Conservation (phyloP, 306 rosid genomes). For the Betula pendula region DNA sequence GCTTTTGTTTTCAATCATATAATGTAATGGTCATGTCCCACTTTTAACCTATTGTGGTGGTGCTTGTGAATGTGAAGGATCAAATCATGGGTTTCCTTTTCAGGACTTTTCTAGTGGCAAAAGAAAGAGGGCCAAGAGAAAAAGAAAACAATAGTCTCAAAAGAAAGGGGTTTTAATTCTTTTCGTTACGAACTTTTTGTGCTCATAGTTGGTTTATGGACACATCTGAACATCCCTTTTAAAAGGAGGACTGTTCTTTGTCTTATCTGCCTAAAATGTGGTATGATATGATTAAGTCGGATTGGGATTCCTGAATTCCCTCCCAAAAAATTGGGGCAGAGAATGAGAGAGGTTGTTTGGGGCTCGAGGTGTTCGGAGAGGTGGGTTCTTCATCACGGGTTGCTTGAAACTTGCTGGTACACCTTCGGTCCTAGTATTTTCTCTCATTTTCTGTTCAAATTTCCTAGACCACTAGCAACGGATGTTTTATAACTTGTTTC, state of each 20-base stretch:
- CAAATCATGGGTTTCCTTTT: conserved; percentile 24
- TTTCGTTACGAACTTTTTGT: background rate
- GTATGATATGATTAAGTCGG: too few species aligned
- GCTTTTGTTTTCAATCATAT: background rate
- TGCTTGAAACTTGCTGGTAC: too few species aligned
- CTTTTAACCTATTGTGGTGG: background rate
- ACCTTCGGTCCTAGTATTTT: too few species aligned
- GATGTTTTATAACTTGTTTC: too few species aligned
- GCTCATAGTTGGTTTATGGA: background rate
- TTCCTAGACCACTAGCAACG: too few species aligned
- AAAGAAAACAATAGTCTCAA: too few species aligned
- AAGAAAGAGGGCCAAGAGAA: background rate
- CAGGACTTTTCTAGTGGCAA: background rate
- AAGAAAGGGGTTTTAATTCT: conserved; percentile 5
- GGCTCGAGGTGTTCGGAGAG: too few species aligned
- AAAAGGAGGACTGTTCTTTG: background rate
- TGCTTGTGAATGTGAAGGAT: background rate
- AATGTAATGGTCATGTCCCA: conserved; percentile 1
- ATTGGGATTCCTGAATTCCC: too few species aligned
- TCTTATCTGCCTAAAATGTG: background rate
- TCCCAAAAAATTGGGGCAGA: too few species aligned
- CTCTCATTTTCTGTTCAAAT: too few species aligned
- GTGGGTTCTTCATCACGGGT: too few species aligned
- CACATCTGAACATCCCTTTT: background rate
- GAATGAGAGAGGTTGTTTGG: too few species aligned